Base-by-base conservation (phyloP, 2,329 filamentous ascomycete species). In the Fusarium burgessii region DNA sequence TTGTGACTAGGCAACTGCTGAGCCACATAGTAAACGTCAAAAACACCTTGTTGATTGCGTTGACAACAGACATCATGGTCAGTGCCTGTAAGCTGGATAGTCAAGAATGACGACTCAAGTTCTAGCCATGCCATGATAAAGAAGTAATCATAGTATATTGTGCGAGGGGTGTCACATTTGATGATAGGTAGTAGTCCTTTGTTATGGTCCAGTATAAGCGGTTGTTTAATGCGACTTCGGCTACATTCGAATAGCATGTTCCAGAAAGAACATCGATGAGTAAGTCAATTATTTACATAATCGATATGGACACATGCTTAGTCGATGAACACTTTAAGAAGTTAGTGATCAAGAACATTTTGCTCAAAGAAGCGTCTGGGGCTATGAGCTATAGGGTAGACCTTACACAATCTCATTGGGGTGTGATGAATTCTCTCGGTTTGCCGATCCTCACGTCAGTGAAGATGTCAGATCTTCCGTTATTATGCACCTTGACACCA, bases 1-100 rank as follows among this genome's bases (percentile, higher is more conserved):
- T 25, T 35, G 42, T 20, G 23, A 27, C 29, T 62, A 32, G 20
- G 29, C 18, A 61, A 27, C 65, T 20, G 63, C 74, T 75, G 62
- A 76, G 74, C 74, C 74, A 76, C 74, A 35, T 15, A 38, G 33
- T 32, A 32, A 59, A 74, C 72, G 74, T 76, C 72, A 72, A 76
- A 58, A 40, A 32, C 23, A 54, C 54, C 46, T 52, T 42, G 50
- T 47, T 55, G 47, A 63, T 73, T 71, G 52, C 69, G 57, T 66
- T 45, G 59, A 62, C 57, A 33, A 32, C 45, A 59, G 27, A 57
- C 38, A 33, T 35, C 35, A 36, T 40, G 17, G 45, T 33, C 18
- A 9, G 15, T 14, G n/a, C 7, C 23, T 35, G 27, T 47, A 25
- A 41, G 32, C 18, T 25, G 41, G 27, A 33, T 42, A 40, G 15